phyloP scores from a whole-genome alignment of 108 stramenopile species.

The Conticribra guillardii region DNA sequence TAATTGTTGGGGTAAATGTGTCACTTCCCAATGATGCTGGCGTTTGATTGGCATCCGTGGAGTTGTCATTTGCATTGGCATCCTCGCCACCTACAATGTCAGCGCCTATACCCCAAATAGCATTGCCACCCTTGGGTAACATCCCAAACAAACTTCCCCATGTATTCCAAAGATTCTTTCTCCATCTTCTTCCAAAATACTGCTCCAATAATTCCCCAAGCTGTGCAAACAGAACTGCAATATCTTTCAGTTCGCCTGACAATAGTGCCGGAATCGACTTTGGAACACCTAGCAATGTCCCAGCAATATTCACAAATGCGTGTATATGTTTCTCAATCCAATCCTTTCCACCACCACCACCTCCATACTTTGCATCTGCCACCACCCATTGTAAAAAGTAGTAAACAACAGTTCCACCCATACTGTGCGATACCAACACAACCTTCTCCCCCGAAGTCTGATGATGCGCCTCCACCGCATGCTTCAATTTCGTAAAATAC shows the following conservation, averaged over 20 bases:
- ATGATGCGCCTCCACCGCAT: conserved; percentile 75
- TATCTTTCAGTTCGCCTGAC: conserved; percentile 91
- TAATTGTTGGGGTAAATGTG: conserved; percentile 18
- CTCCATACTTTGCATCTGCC: conserved; percentile 48
- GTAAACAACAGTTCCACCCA: conserved; percentile 72
- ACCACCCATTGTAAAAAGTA: conserved; percentile 91
- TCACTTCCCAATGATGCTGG: background rate
- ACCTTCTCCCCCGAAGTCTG: conserved; percentile 72
- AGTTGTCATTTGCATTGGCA: background rate
- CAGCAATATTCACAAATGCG: conserved; percentile 87
- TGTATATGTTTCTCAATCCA: conserved; percentile 86
- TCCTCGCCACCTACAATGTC: conserved; percentile 45
- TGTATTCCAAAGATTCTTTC: conserved; percentile 71
- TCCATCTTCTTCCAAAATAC: conserved; percentile 63
- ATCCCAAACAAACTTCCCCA: conserved; percentile 84
- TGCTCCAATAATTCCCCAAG: conserved; percentile 71
- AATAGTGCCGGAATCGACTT: conserved; percentile 79
- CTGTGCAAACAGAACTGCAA: conserved; percentile 62
- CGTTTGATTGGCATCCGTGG: background rate
- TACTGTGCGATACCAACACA: conserved; percentile 79
- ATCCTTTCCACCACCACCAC: conserved; percentile 75
- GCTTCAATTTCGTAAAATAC: conserved; percentile 82
- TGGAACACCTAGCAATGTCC: conserved; percentile 85
- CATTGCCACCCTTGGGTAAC: conserved; percentile 88
- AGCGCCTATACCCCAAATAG: conserved; percentile 74